Base-by-base conservation (phyloP, 2,329 filamentous ascomycete genomes). In the Trichoderma harzianum region DNA sequence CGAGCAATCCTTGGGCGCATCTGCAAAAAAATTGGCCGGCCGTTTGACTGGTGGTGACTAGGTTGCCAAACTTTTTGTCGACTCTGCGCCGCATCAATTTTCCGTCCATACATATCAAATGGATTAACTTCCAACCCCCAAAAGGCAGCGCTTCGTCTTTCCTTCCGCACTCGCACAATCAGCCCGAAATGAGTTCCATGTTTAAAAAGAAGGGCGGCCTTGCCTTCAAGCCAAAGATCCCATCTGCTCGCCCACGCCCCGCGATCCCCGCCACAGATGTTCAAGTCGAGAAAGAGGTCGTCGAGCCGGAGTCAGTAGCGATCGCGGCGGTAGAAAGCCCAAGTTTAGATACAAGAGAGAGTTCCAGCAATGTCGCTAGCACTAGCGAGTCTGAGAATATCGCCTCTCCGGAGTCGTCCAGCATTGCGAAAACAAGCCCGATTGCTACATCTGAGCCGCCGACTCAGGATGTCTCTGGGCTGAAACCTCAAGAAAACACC, bases 151-250 rank as follows among this genome's bases (percentile, higher is more conserved):
- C 68, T 51, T 62, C 14, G 58, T 30, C 21, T 18, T 60, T 60
- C 26, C 21, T 70, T 12, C 16, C 18, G 43, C 53, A 32, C 16
- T 32, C 68, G 32, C 30, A 47, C 11, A 34, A 57, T 28, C 51
- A 58, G 51, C 57, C 72, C 82, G 85, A 82, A 76, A 91, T 92
- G 85, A 89, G 87, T 82, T 87, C 86, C 73, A 91, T 91, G 83
- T 86, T 91, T 80, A 92, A 92, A 83, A 92, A 93, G 82, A 84
- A 86, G 76, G 86, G 84, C 77, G 85, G 86, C 76, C 83, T 86
- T 72, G 85, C 85, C 82, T 93, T 94, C 83, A 92, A 92, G 79
- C 91, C 91, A 58, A 93, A 92, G 83, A 88, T 88, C 74, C 88
- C 88, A 36, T 79, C 82, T 39, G 84, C 85, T 74, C 88, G 90